Base-by-base conservation (phyloP, 805 yeast species). In the baker's yeast (Saccharomyces cerevisiae) region DNA sequence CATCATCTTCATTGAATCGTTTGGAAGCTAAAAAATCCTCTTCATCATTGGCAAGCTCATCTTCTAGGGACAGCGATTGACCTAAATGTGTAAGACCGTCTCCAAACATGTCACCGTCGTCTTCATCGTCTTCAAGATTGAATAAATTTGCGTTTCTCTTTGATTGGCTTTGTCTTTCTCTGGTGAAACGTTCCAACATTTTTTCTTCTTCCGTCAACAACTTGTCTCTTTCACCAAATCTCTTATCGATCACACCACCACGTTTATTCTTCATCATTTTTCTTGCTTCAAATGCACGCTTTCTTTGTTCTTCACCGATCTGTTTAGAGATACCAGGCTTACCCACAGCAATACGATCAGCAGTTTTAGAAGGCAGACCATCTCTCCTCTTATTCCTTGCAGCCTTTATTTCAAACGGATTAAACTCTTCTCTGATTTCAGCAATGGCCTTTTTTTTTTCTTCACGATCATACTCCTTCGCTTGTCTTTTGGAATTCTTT, bases 181-280 rank as follows among this genome's bases (percentile, higher is more conserved):
- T 82, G 3, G 97, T 88, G 74, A 89, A 94, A 74, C 99, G 83
- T 66, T 87, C 96, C 72, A 94, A 79, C 96, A 90, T 90, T 70
- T 87, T 89, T 61, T 94, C 97, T 70, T 94, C 98, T 11, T 83
- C 83, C n/a, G 85, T 80, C 75, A 94, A 65, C 49, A 75, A 70
- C 6, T 75, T 69, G 69, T 89, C 85, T 59, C 80, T 79, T 66
- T 94, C 99, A 68, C 99, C 99, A 70, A 94, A 92, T 72, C 97
- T 82, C 60, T 90, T 79, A 74, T 94, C 99, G 2, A 82, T 69
- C 13, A 94, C 65, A 1, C 88, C 89, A 51, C 97, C 97, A 41
- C 77, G 82, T 67, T 80, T 87, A 60, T 88, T 87, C 63, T 83
- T 82, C 51, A 76, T 71, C n/a, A 76, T 69, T 67, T 78, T 80